A percentile compares a stretch with the other conserved stretches of the same genome.
Conservation (phyloP, 2,329 filamentous ascomycete species). For the Colletotrichum somersetense region DNA sequence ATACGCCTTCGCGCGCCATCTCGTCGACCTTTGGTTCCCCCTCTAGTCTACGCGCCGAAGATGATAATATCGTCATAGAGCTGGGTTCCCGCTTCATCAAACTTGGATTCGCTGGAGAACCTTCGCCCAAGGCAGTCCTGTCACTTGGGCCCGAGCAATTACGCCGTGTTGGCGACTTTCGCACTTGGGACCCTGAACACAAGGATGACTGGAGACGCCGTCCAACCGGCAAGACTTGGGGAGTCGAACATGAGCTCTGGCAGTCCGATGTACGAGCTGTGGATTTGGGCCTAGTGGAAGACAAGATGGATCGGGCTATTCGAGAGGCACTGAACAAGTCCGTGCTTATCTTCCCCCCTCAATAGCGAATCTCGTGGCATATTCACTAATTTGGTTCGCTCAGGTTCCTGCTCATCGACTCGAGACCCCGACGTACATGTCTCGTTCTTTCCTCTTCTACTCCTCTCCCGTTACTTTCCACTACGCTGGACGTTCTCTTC, state of each 20-base stretch:
- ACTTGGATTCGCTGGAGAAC: conserved; percentile 89
- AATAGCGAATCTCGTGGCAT: neutral
- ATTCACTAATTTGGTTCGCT: conserved; percentile 30
- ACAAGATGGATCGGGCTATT: conserved; percentile 87
- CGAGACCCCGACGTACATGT: conserved; percentile 79
- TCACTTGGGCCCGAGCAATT: conserved; percentile 81
- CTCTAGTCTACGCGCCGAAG: conserved; percentile 77
- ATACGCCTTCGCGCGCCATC: conserved; percentile 70
- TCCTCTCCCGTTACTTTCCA: conserved; percentile 82
- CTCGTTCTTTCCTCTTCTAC: conserved; percentile 83
- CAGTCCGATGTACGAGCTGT: conserved; percentile 77
- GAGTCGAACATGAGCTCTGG: conserved; percentile 80
- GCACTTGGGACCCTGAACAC: conserved; percentile 73
- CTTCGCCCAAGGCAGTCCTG: conserved; percentile 77
- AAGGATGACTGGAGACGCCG: conserved; percentile 61
- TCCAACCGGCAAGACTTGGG: conserved; percentile 68
- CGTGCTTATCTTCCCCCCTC: conserved; percentile 53
- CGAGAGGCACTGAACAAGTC: conserved; percentile 86
- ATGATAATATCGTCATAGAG: conserved; percentile 87
- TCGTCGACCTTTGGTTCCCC: conserved; percentile 70
- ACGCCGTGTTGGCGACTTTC: conserved; percentile 84
- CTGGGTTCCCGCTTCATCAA: conserved; percentile 83
- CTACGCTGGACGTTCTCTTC: conserved; percentile 83
- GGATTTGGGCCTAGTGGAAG: conserved; percentile 84
- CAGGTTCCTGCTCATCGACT: conserved; percentile 77